Evolutionary conservation across 306 rosid species (phyloP), one percentile per base, ranked within the genome.

Genomic region (Cyclanthera cordifolia): DNA sequence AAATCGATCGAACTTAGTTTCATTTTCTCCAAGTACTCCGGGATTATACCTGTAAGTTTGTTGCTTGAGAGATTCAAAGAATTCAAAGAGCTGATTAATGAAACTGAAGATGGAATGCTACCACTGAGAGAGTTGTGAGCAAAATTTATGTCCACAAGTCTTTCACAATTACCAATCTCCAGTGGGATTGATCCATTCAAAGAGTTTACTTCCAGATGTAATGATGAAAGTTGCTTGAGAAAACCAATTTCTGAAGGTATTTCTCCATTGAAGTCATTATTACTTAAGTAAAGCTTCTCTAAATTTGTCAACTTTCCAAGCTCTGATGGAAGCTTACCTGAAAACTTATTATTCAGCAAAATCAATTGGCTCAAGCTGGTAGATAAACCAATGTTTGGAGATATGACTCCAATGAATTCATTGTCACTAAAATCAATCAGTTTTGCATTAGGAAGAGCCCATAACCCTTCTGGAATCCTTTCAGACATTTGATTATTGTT

Each of bases 381-480:
- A 17, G 99, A 90, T 19, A 76, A 53, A 52, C 91, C 88, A 47
- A 94, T 86, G 53, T 74, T 46, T 17, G 90, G 67, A 55, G 91
- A 80, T 37, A 94, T 71, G 28, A 17, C 79, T 6, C 99, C 99
- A 60, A 19, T 75, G 67, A 94, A 86, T 58, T 83, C 76, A 70
- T 94, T 94, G n/a, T 83, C 79, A 47, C 88, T 85, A 41, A 94
- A 77, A 78, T 94, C 99, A 55, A 94, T 88, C 81, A 90, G 85
- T 51, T 54, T 71, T 4, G 79, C 96, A 10, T 39, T 3, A 4
- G 99, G 96, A 49, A 94, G 95, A 23, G 85, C 90, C 99, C 97
- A 94, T 50, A 90, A 28, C 47, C 78, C 91, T 32, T 83, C 75
- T 43, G 90, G 80, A 67, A 94, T 77, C 64, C 80, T 79, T 53